These are phyloP conservation scores for Botrytis cinerea DNA, from an alignment of 2,329 filamentous ascomycete species.

Conservation along the genomic window DNA sequence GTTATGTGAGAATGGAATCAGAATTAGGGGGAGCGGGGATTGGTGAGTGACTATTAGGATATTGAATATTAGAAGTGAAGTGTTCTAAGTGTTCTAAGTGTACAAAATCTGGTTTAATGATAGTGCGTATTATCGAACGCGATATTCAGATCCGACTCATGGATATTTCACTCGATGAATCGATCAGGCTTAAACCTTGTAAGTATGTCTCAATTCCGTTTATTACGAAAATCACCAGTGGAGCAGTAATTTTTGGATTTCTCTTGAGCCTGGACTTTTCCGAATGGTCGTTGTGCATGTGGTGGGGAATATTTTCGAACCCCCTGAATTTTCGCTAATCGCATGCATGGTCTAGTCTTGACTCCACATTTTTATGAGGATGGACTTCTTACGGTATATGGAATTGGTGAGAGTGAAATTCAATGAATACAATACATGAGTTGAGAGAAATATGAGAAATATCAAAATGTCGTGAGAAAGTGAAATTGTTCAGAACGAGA, in stretches of 20 bases:
- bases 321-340: conserved; percentile 6
- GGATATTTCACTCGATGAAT: too few relatives aligned
- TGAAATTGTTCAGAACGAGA: neutral
- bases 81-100: too few relatives aligned
- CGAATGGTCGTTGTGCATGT: too few relatives aligned
- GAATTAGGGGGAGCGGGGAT: neutral
- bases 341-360: too few relatives aligned
- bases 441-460: neutral
- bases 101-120: neutral
- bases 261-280: too few relatives aligned
- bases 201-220: too few relatives aligned
- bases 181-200: too few relatives aligned
- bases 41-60: neutral
- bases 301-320: too few relatives aligned
- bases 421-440: neutral
- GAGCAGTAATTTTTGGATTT: too few relatives aligned
- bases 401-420: neutral
- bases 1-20: neutral
- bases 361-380: neutral
- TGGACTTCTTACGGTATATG: neutral
- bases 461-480: neutral
- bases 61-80: neutral
- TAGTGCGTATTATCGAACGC: neutral
- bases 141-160: too few relatives aligned
- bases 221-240: too few relatives aligned